These are phyloP conservation scores for Pythium rhizo-oryzae DNA, from an alignment of 352 stramenopile species.

Conservation along the genomic window DNA sequence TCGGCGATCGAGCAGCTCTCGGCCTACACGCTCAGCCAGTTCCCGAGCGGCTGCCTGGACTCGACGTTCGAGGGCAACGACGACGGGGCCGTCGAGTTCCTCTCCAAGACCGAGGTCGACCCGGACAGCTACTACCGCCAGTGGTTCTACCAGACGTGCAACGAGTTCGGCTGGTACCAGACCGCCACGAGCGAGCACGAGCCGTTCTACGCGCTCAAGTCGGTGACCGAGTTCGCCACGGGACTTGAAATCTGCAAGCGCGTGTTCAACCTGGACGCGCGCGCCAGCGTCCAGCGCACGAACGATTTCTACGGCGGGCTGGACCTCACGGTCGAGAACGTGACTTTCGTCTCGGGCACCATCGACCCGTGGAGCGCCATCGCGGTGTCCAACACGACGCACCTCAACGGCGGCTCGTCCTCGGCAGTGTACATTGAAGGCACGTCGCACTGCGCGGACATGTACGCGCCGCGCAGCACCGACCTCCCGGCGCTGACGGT, in stretches of 20 bases:
- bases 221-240: constrained; percentile 67
- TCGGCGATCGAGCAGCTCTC: constrained; percentile 45
- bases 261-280: constrained; percentile 69
- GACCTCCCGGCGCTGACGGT: constrained; percentile 56
- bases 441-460: constrained; percentile 78
- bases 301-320: no score
- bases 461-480: constrained; percentile 69
- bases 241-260: constrained; percentile 78
- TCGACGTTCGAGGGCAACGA: constrained; percentile 74
- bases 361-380: constrained; percentile 88
- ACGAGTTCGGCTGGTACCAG: constrained; percentile 90
- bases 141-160: constrained; percentile 90
- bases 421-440: constrained; percentile 76
- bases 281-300: constrained; percentile 55
- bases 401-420: constrained; percentile 54
- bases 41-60: constrained; percentile 63
- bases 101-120: constrained; percentile 61
- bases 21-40: constrained; percentile 52
- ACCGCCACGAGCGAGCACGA: constrained; percentile 57
- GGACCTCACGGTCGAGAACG: constrained; percentile 78
- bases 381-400: constrained; percentile 68
- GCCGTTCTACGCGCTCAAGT: constrained; percentile 65
- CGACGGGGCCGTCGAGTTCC: constrained; percentile 62
- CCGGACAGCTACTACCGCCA: constrained; percentile 66
- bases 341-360: constrained; percentile 78